Evolutionary conservation across 2,329 filamentous ascomycete species (phyloP), one percentile per base, ranked within the genome.

Genomic region (Phialophora verrucosa): DNA sequence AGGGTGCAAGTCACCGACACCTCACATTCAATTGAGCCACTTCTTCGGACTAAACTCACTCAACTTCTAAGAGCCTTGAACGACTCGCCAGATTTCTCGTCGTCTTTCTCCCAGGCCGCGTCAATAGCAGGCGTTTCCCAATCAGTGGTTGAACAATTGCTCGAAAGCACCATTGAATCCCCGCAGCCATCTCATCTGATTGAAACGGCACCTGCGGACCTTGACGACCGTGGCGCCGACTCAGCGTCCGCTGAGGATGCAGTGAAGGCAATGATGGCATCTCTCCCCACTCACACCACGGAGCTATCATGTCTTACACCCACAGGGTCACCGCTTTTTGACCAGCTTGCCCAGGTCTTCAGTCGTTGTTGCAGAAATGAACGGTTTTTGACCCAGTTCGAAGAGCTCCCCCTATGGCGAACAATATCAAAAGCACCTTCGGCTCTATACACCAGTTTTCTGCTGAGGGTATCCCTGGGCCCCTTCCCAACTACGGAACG

Each of bases 121-220:
- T 82, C 87, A 42, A 86, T 90, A 49, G 85, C 87, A 7, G 85
- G 89, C 12, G 84, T 92, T 66, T 90, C 95, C 73, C 85, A 95
- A 53, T 87, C 92, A 67, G 85, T 88, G 56, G 79, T 95, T 20
- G 91, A 95, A 78, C 84, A 91, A 79, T 90, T 87, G 71, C 82
- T 96, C 23, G 89, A 91, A 63, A 86, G 89, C 8, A 86, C 88
- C 10, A 86, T 93, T 67, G 85, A 89, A 49, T 76, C 85, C 53
- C 76, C 83, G 44, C 77, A 86, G 20, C 80, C 84, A n/a, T 81
- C 82, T 59, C 71, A 80, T 1, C 75, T 80, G 27, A 80, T 83
- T 56, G 83, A 85, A 31, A 85, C 87, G 70, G 78, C 80, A 8
- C 76, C 82, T 17, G 87, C 87, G 82, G 79, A 78, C 20, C 82